Evolutionary conservation across 1,139 yeast genomes (phyloP).

Genomic region (Magnusiomyces sp.): DNA sequence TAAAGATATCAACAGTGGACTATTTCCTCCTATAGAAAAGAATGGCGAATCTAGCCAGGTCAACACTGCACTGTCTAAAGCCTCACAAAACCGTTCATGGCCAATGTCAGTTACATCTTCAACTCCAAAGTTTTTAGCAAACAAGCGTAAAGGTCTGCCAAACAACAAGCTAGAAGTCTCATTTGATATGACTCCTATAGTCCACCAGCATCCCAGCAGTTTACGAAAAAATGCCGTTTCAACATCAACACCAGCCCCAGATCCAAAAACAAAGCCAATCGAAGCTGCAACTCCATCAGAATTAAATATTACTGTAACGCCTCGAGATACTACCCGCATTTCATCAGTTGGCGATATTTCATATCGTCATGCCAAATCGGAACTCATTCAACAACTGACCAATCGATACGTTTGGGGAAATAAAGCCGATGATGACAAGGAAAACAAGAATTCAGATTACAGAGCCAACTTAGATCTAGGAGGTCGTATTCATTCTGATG

Average conservation of each 20-base stretch:
- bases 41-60: not conserved
- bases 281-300: not conserved
- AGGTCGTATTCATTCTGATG: not conserved
- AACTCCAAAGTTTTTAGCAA: not conserved
- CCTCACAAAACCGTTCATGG: not conserved
- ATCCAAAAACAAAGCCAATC: not conserved
- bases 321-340: not conserved
- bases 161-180: not conserved
- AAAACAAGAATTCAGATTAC: not conserved
- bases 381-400: constrained; percentile 1
- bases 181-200: not conserved
- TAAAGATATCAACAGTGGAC: not conserved
- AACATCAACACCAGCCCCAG: not conserved
- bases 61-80: not conserved
- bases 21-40: not conserved
- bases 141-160: not conserved
- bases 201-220: not conserved
- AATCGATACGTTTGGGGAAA: not conserved
- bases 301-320: not conserved
- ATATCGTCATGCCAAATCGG: constrained; percentile 1
- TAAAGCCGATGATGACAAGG: not conserved
- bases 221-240: not conserved
- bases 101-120: not conserved
- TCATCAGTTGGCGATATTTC: constrained; percentile 2
- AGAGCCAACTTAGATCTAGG: not conserved